Evolutionary conservation across 2,329 filamentous ascomycete species (phyloP), one percentile per base, ranked within the genome.

Genomic region (Ophiostoma piceae): DNA sequence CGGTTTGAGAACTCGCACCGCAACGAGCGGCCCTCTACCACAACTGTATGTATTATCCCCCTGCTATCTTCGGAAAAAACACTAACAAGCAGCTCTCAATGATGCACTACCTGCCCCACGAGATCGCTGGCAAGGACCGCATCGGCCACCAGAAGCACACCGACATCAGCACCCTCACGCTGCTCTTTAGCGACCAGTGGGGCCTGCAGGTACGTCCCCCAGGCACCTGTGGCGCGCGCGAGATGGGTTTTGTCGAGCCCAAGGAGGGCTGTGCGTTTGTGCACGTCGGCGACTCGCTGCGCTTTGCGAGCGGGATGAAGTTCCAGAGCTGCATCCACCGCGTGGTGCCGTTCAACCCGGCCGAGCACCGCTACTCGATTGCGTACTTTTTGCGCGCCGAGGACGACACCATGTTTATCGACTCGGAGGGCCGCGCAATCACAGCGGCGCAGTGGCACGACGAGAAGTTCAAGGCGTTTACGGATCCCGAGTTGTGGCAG

Each of bases 341-440:
- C 71, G 84, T 87, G 37, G 83, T 87, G 26, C 84, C 84, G 0
- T 82, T 82, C 72, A 76, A 84, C 77, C 79, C 80, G 29, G 74
- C 76, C 57, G 82, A 86, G 82, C 82, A 86, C 78, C 82, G 85
- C 70, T 87, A 86, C 80, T 85, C 82, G 11, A 84, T 87, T 72
- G 84, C 85, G 16, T 87, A 87, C 77, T 87, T 87, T 79, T 79
- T 87, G 68, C 80, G 84, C 47, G 82, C 84, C 68, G 84, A 86
- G 79, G 80, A 86, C 76, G 83, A 84, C 74, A 83, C 82, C 75
- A 82, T 83, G 80, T 86, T 87, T 76, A 79, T 79, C 66, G 85
- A 87, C 77, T 82, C 80, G 73, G 83, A 84, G 78, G 84, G 84
- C 70, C 78, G 84, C 62, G 81, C 80, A 73, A 79, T 86, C 72